Evolutionary conservation across 768 basidiomycete species (phyloP).

Genomic region (Pulveroboletus sp.): DNA sequence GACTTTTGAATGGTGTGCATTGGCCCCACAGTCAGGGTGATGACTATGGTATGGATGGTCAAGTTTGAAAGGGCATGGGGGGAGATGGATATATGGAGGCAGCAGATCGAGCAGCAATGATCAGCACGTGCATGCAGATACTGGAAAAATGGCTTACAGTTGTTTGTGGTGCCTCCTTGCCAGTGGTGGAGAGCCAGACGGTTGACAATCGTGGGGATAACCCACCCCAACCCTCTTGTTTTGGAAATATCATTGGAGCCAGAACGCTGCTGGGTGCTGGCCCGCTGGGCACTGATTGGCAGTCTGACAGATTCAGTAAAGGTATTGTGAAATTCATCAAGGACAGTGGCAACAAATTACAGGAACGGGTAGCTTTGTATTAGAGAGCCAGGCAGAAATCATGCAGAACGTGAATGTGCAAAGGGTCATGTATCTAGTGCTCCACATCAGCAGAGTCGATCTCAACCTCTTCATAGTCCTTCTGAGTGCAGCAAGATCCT

Average conservation of each 20-base stretch:
- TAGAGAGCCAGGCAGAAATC: slow-evolving; percentile 23
- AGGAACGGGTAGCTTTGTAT: slow-evolving; percentile 26
- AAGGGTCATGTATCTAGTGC: slow-evolving; percentile 32
- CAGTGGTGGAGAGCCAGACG: slow-evolving; percentile 45
- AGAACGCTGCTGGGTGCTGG: no score
- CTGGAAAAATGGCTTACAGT: no score
- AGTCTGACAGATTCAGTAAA: no score
- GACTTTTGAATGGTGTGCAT: no score
- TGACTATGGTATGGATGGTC: no score
- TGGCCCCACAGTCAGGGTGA: no score
- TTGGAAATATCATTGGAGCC: slow-evolving; percentile 25
- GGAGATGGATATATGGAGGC: no score
- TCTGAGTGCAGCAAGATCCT: slow-evolving; percentile 98
- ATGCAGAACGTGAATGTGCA: slow-evolving; percentile 11
- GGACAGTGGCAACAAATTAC: slow-evolving; percentile 26
- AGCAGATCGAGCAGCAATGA: no score
- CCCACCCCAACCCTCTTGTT: slow-evolving; percentile 9
- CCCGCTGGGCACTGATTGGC: neutral
- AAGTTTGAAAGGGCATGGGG: no score
- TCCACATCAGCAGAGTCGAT: slow-evolving; percentile 48
- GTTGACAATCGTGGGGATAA: slow-evolving; percentile 14
- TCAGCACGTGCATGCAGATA: no score
- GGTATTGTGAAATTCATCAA: slow-evolving; percentile 36
- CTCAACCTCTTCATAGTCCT: slow-evolving; percentile 88
- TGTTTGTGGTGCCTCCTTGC: no score